A percentile compares a stretch with the other conserved stretches of the same genome.
phyloP scores from a whole-genome alignment of 306 rosid species.

The Cucumis hystrix region DNA sequence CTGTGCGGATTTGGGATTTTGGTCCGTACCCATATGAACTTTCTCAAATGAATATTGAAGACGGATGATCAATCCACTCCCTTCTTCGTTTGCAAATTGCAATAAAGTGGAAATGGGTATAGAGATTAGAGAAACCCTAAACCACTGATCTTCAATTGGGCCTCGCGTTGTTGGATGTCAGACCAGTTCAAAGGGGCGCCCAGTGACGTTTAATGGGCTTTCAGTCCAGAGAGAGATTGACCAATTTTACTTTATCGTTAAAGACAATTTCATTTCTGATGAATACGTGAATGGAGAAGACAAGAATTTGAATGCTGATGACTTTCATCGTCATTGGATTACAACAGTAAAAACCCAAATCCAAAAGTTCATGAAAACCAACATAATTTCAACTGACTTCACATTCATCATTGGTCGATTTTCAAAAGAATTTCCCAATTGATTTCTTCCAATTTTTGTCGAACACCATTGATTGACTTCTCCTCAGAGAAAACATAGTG shows the following conservation, averaged over 20 bases:
- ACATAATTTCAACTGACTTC: background rate
- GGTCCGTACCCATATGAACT: slow-evolving; percentile 26
- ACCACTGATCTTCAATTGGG: background rate
- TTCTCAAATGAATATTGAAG: background rate
- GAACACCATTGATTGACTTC: background rate
- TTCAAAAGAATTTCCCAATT: background rate
- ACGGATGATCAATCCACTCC: background rate
- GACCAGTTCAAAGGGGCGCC: background rate
- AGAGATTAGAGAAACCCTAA: slow-evolving; percentile 12
- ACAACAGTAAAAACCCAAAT: background rate
- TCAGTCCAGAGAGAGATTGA: background rate
- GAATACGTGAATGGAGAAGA: background rate
- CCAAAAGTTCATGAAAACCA: background rate
- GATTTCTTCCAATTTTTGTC: background rate
- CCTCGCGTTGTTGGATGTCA: background rate
- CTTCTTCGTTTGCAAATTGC: background rate
- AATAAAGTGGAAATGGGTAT: background rate
- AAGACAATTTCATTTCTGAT: background rate
- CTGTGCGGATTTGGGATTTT: background rate
- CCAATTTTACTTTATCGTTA: background rate
- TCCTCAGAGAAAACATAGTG: background rate
- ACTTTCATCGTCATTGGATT: background rate
- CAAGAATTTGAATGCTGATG: background rate
- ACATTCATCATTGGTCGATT: background rate
- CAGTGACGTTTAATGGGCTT: background rate